Evolutionary conservation across 257 asterid genomes (phyloP).

Genomic region (Linaria vulgaris): DNA sequence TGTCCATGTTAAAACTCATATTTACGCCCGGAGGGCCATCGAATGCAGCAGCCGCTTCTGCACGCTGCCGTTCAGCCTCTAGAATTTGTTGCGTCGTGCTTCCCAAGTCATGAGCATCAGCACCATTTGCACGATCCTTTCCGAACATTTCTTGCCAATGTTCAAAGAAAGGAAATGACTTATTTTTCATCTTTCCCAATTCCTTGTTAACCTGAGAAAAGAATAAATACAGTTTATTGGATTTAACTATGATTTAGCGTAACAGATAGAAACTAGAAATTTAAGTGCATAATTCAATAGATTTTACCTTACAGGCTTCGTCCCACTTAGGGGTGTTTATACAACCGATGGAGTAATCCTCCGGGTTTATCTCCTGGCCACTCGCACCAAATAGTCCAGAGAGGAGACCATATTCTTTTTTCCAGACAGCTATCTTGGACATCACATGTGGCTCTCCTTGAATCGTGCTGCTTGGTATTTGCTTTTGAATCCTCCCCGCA

Average conservation of each 20-base stretch:
- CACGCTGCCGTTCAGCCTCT: too few species aligned
- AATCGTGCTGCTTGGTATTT: too few species aligned
- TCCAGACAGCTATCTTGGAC: background rate
- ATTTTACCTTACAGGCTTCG: background rate
- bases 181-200: background rate
- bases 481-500: too few species aligned
- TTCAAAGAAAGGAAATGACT: background rate
- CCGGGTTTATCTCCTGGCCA: background rate
- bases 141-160: conserved; percentile 4
- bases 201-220: background rate
- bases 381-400: background rate
- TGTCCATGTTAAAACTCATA: too few species aligned
- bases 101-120: too few species aligned
- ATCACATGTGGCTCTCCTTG: background rate
- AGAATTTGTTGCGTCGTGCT: too few species aligned
- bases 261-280: background rate
- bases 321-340: background rate
- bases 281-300: background rate
- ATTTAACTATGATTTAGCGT: background rate
- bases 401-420: background rate
- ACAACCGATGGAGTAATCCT: background rate
- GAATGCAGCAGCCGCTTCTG: too few species aligned
- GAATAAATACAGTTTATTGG: background rate
- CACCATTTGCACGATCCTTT: background rate
- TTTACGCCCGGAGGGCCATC: too few species aligned